Percentiles rank a stretch among this genome's conserved stretches.
These are phyloP conservation scores for Aspergillus fijiensis DNA, from an alignment of 2,329 filamentous ascomycete species.

Conservation along the genomic window DNA sequence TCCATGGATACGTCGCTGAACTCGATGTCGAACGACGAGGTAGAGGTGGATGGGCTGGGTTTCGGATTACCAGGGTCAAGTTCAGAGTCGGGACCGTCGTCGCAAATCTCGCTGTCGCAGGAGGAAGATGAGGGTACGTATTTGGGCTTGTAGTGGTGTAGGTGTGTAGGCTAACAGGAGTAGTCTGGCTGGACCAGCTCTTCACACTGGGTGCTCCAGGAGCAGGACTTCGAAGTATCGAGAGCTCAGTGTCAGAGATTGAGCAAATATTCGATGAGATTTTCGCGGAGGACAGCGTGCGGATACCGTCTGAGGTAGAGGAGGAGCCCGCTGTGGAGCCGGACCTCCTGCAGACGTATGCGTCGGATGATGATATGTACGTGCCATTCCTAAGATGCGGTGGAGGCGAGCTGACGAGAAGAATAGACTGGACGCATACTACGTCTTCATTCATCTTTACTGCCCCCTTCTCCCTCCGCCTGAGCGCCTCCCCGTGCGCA, in stretches of 20 bases:
- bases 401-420: neutral
- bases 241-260: conserved; percentile 49
- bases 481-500: conserved; percentile 13
- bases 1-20: neutral
- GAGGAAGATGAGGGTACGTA: conserved; percentile 2
- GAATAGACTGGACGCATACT: conserved; percentile 31
- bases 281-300: conserved; percentile 10
- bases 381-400: conserved; percentile 10
- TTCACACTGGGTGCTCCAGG: conserved; percentile 44
- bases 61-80: neutral
- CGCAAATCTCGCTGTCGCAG: neutral
- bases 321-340: neutral
- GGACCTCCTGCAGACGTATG: conserved; percentile 44
- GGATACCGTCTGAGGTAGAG: neutral
- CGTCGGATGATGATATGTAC: conserved; percentile 44
- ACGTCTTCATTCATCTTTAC: conserved; percentile 32
- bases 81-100: neutral
- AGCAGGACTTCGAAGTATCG: conserved; percentile 49
- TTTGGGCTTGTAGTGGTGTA: neutral
- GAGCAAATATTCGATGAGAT: conserved; percentile 50
- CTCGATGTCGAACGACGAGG: neutral
- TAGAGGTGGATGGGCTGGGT: neutral
- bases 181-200: conserved; percentile 21
- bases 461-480: conserved; percentile 31
- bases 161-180: neutral